phyloP scores from a whole-genome alignment of 169 alveolate species.

The Cryptosporidium viatorum region DNA sequence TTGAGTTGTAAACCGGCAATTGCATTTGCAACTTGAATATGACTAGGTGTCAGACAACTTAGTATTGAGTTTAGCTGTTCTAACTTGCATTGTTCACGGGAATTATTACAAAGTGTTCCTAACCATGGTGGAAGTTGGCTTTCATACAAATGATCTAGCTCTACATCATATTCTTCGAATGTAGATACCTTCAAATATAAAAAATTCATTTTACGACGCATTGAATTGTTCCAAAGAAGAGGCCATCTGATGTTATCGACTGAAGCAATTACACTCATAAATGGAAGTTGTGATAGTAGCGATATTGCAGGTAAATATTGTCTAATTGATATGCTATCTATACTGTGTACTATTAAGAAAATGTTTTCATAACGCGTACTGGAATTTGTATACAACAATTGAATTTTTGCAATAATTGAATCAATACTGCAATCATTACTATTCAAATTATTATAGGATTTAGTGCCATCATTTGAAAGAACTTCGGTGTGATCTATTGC shows the following conservation, averaged over 20 bases:
- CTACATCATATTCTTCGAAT: constrained; percentile 33
- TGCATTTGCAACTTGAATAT: constrained; percentile 35
- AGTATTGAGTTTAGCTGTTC: constrained; percentile 32
- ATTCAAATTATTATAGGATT: background rate
- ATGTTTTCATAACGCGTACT: background rate
- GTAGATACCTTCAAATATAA: constrained; percentile 37
- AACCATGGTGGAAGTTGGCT: constrained; percentile 34
- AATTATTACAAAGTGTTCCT: background rate
- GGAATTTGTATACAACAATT: background rate
- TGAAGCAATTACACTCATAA: constrained; percentile 15
- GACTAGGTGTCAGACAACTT: constrained; percentile 69
- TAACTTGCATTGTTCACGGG: background rate
- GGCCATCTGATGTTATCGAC: constrained; percentile 75
- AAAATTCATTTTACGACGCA: constrained; percentile 45
- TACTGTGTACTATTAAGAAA: constrained; percentile 49
- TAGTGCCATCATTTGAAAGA: background rate
- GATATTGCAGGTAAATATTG: constrained; percentile 62
- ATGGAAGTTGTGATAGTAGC: constrained; percentile 37
- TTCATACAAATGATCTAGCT: constrained; percentile 31
- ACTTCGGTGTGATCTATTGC: background rate
- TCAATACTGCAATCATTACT: constrained; percentile 24
- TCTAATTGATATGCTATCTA: constrained; percentile 56
- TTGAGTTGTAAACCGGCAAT: constrained; percentile 40
- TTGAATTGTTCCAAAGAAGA: constrained; percentile 53
- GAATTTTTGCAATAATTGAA: constrained; percentile 27